These are phyloP conservation scores for Sparassis latifolia DNA, from an alignment of 1,284 basidiomycete species.

Conservation along the genomic window DNA sequence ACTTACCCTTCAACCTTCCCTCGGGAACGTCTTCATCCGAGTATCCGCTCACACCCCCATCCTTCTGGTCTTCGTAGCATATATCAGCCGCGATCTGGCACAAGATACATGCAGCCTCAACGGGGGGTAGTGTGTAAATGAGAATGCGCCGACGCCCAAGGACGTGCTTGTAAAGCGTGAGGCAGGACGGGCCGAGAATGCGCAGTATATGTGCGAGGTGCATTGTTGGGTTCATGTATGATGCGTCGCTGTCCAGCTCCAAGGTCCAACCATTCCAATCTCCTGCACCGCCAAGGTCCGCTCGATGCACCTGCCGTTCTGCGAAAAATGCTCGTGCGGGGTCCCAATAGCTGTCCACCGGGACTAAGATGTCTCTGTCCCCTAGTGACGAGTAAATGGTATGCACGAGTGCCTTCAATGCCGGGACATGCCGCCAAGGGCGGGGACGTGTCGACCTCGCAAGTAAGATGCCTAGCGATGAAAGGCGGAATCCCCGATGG, in stretches of 20 bases:
- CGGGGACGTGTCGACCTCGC: constrained; percentile 55
- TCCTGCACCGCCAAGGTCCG: constrained; percentile 44
- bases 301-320: constrained; percentile 40
- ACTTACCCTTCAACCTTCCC: constrained; percentile 35
- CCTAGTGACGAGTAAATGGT: constrained; percentile 49
- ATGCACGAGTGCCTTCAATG: constrained; percentile 53
- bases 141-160: constrained; percentile 64
- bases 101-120: constrained; percentile 70
- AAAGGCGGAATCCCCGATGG: constrained; percentile 71
- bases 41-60: constrained; percentile 6
- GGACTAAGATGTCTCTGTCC: constrained; percentile 39
- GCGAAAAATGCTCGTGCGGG: constrained; percentile 60
- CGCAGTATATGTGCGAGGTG: constrained; percentile 65
- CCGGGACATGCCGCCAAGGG: constrained; percentile 63
- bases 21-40: constrained; percentile 11
- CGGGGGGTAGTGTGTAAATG: constrained; percentile 71
- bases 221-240: constrained; percentile 43
- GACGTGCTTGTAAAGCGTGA: constrained; percentile 74
- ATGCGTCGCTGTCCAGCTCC: constrained; percentile 44
- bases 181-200: constrained; percentile 66
- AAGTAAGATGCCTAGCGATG: constrained; percentile 70
- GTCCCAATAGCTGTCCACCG: constrained; percentile 55
- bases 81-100: constrained; percentile 70
- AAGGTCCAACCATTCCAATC: constrained; percentile 62
- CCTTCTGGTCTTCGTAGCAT: constrained; percentile 52